Conservation (phyloP, 2,329 filamentous ascomycete species). For the Paracoccidioides lutzii region DNA sequence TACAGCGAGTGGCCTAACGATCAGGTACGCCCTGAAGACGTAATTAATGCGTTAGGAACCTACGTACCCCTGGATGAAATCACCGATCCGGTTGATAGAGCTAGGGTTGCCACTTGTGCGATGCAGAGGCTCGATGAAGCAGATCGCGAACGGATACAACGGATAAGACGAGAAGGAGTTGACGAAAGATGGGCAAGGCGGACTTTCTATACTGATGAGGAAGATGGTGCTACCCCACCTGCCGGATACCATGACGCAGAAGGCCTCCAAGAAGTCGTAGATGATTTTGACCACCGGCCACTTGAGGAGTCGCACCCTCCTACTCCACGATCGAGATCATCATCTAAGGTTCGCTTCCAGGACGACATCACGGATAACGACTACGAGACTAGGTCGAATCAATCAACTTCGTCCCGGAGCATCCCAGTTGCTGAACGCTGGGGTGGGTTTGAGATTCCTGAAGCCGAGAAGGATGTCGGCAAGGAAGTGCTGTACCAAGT, state of each 20-base stretch:
- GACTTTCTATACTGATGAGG: constrained; percentile 72
- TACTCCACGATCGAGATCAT: constrained; percentile 54
- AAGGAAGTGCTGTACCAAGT: constrained; percentile 85
- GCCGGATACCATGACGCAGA: constrained; percentile 41
- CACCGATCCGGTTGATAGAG: constrained; percentile 30
- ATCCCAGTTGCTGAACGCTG: constrained; percentile 55
- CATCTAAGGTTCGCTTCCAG: constrained; percentile 65
- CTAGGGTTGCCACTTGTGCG: constrained; percentile 27
- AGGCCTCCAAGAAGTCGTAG: constrained; percentile 42
- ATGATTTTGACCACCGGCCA: constrained; percentile 13
- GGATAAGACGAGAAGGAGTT: constrained; percentile 33
- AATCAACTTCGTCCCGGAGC: constrained; percentile 58
- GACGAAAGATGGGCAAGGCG: constrained; percentile 64
- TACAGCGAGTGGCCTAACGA: constrained; percentile 28
- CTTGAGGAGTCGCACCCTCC: constrained; percentile 25
- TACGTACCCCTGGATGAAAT: constrained; percentile 31
- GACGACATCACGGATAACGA: constrained; percentile 55
- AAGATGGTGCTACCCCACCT: constrained; percentile 59
- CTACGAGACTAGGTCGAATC: constrained; percentile 57
- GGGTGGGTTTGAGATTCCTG: constrained; percentile 66
- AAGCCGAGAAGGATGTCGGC: constrained; percentile 68
- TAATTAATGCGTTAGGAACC: constrained; percentile 30
- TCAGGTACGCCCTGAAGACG: constrained; percentile 28
- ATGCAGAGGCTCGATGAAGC: constrained; percentile 28
- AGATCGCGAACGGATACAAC: constrained; percentile 25